Evolutionary conservation across 192 early-diverging fungal species (phyloP), one percentile per base, ranked within the genome.

Genomic region (Rhizoclosmatium globosum): DNA sequence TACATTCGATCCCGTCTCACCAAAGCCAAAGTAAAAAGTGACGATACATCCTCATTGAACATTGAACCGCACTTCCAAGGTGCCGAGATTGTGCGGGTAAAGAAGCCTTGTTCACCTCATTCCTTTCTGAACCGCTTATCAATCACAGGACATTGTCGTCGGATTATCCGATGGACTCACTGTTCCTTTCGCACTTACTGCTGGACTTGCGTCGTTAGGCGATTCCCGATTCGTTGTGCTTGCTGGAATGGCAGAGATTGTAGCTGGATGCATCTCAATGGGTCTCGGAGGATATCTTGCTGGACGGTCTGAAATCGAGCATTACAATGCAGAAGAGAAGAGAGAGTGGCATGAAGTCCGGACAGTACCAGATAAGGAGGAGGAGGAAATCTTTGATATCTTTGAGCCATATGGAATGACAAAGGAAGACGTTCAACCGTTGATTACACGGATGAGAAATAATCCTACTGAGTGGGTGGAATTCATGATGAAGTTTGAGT

Each of bases 401-500:
- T 84, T 92, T 45, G 84, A 87, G 67, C 89, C 89, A 47, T 92
- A 92, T 71, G 91, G 91, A 17, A 68, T 92, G 1, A 81, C 85
- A 60, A 64, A 82, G 4, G 67, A 65, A 1, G 82, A 79, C 17
- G 68, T 91, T 21, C 64, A 85, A 19, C 91, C 91, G 39, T 44
- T 92, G 38, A 74, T 92, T 57, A 78, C 77, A 6, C 81, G 79
- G 31, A 81, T 92, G 50, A 78, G 79, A 56, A 67, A 61, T 15
- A 77, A 92, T 82, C 87, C 87, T 4, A 43, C 84, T 19, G 79
- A 86, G 67, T 90, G 88, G 85, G 90, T 92, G 43, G 89, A 92
- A 65, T 92, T 92, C 68, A 92, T 92, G 91, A 92, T 92, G 91
- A 84, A 87, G 68, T 91, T 90, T 78, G 91, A 92, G 80, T 75